Base-by-base conservation (phyloP, 257 asterid species). In the Buddleja alternifolia region DNA sequence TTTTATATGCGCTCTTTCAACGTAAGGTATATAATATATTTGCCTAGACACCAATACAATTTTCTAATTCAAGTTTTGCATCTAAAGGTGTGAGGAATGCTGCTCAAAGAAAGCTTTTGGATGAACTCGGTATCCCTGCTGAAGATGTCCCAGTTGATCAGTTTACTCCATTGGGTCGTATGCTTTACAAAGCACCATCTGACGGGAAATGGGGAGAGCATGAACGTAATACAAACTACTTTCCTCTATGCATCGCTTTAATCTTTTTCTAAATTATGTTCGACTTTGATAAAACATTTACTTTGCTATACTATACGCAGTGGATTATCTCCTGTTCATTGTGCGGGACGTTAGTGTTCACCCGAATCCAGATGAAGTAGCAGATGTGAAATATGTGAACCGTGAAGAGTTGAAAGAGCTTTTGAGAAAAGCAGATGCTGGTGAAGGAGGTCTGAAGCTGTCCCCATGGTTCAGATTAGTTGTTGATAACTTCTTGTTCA, bases 131-230 rank as follows among this genome's bases (percentile, higher is more conserved):
- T 34, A 89, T 89, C 60, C 78, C 74, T 16, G 86, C 91, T 46
- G 86, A 82, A 50, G 91, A 88, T 16, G 80, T 88, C 66, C 96
- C 96, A 0, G 88, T 88, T 25, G 93, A 80, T 66, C 74, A 84
- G 57, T 89, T 89, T 69, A 81, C 65, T 3, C 74, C 92, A 20
- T 72, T 89, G 85, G 93, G 93, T 4, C 91, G 96, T 36, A 89
- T 89, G 2, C 84, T 86, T 52, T 89, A 89, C 78, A 86, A 86
- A 74, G 96, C 96, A 40, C 96, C 91, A 15, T 89, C 96, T 14
- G 96, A 89, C 24, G 96, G 96, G 50, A 86, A 83, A 74, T 89
- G 96, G 96, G 96, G 96, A 64, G 96, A 89, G 73, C 93, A 89
- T 55, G 96, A 89, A 84, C 79, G 96, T 88, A 81, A 78, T 59